Conservation (phyloP, 2,329 filamentous ascomycete genomes). For the Aureobasidium sp. region DNA sequence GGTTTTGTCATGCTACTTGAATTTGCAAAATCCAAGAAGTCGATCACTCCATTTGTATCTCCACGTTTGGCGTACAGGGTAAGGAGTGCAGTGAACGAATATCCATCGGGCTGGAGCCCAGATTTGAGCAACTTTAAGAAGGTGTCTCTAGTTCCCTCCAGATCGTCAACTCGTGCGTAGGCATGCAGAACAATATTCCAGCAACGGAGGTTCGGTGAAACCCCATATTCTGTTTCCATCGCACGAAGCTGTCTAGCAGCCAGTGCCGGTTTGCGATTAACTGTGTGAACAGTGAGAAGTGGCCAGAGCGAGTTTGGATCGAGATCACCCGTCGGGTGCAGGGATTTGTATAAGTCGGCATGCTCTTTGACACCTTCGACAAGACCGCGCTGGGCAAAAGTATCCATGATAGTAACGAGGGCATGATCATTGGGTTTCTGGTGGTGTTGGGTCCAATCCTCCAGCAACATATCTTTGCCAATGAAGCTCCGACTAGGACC, state of each 20-base stretch:
- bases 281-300: constrained; percentile 76
- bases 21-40: constrained; percentile 70
- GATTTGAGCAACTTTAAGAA: constrained; percentile 60
- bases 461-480: not conserved
- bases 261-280: constrained; percentile 71
- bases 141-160: constrained; percentile 72
- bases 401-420: constrained; percentile 22
- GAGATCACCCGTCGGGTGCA: not conserved
- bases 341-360: constrained; percentile 9
- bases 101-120: constrained; percentile 60
- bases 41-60: constrained; percentile 74
- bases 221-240: constrained; percentile 62
- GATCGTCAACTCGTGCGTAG: constrained; percentile 71
- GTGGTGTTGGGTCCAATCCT: constrained; percentile 29
- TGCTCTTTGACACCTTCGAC: constrained; percentile 36
- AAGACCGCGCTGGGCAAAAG: constrained; percentile 40
- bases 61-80: constrained; percentile 74
- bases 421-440: constrained; percentile 27
- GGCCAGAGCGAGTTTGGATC: constrained; percentile 39
- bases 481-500: not conserved
- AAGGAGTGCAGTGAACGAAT: constrained; percentile 80
- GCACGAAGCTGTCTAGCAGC: constrained; percentile 64
- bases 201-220: constrained; percentile 63
- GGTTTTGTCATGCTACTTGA: constrained; percentile 52
- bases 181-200: constrained; percentile 86